A percentile compares a stretch with the other conserved stretches of the same genome.
Evolutionary conservation across 2,329 filamentous ascomycete genomes (phyloP).

Genomic region (Neoscytalidium dimidiatum): DNA sequence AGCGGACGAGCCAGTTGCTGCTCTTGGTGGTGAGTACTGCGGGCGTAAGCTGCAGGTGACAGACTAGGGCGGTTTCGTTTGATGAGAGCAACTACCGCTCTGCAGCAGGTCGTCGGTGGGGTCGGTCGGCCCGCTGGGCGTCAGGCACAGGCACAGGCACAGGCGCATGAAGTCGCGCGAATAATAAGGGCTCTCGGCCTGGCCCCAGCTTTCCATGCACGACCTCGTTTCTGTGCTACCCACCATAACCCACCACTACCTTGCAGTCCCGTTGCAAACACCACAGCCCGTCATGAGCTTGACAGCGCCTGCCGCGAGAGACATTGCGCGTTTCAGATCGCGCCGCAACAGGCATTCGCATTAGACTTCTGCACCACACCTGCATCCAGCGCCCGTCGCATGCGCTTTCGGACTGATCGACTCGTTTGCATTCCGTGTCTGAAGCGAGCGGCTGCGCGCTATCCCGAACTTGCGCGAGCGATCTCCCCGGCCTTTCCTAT

Average conservation of each 20-base stretch:
- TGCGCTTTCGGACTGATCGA: conserved; percentile 11
- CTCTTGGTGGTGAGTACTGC: neutral
- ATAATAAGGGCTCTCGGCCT: neutral
- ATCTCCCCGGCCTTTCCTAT: neutral
- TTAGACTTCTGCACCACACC: neutral
- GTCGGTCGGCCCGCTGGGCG: neutral
- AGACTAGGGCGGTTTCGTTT: neutral
- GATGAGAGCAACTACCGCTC: neutral
- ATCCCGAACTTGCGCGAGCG: neutral
- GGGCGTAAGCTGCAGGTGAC: neutral
- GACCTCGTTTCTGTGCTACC: neutral
- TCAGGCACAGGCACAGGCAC: neutral
- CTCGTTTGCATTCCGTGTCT: conserved; percentile 9
- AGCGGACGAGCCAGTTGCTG: neutral
- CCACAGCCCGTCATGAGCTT: neutral
- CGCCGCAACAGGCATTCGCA: neutral
- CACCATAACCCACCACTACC: neutral
- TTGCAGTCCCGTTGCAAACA: neutral
- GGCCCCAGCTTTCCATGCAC: neutral
- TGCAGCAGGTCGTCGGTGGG: neutral
- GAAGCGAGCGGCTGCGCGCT: conserved; percentile 8
- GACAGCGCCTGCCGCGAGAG: neutral
- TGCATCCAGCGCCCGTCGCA: neutral
- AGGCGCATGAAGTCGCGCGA: neutral
- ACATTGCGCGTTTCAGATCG: neutral